Base-by-base conservation (phyloP, 2,329 filamentous ascomycete genomes). In the Trichoderma sp. region DNA sequence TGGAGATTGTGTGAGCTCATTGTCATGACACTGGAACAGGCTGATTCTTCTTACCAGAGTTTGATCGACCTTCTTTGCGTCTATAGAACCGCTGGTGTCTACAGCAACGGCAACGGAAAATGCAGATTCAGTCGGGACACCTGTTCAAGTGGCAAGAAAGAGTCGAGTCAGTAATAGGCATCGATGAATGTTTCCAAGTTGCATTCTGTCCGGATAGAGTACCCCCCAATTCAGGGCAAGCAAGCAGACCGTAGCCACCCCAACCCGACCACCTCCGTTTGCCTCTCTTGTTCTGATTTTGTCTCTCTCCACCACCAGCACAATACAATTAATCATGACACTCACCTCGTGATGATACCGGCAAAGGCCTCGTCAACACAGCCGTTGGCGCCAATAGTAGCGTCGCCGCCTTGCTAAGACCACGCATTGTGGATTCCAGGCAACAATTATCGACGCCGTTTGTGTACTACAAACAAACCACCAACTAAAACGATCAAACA, bases 351-450 rank as follows among this genome's bases (percentile, higher is more conserved):
- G 30, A 59, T 30, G 43, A 47, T 20, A 50, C 4, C 32, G 50
- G 61, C 4, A 64, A 9, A 55, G 70, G 57, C 57, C 43, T 62
- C 20, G 70, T 47, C 58, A 68, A 71, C 57, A 67, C 64, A 4
- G 36, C 57, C 17, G 71, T 32, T 28, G 71, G 71, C 71, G 59
- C 66, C 67, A 70, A 65, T 3, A 72, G 15, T 17, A 72, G 66
- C 50, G 67, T 53, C 26, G 67, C 66, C 30, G 59, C 71, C 43
- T 63, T 70, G 28, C 47, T 59, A 34, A 72, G 62, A 55, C 67
- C 67, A 64, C 71, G 71, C 71, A 72, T 72, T 17, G 71, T 65
- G 47, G 70, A 58, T 64, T 50, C 32, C 55, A 62, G 70, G 64
- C 63, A 68, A 43, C 64, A 34, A 47, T 58, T 58, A 58, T 43